Evolutionary conservation across 306 rosid genomes (phyloP).

Genomic region (Dalbergia cochinchinensis): DNA sequence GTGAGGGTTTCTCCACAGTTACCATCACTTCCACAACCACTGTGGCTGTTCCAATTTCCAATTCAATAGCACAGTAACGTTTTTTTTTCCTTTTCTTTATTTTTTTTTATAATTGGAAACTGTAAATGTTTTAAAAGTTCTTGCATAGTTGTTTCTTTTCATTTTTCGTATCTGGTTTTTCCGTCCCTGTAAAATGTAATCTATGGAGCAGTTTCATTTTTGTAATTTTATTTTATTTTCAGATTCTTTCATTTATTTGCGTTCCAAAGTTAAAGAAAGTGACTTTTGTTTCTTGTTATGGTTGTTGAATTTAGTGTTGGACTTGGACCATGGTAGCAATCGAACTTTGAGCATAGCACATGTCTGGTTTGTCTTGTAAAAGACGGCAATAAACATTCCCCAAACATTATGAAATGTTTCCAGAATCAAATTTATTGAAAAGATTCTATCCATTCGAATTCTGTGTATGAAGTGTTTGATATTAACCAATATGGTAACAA

Average conservation of each 20-base stretch:
- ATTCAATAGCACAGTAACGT: conserved; percentile 12
- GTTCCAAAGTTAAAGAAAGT: neutral
- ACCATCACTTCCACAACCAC: conserved; percentile 42
- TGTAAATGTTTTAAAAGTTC: conserved; percentile 47
- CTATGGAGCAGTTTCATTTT: conserved; percentile 4
- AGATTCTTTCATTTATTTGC: conserved; percentile 44
- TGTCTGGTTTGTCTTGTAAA: neutral
- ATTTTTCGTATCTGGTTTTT: neutral
- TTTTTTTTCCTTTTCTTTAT: neutral
- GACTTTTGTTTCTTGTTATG: neutral
- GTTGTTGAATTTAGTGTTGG: neutral
- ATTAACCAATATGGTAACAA: too few relatives aligned
- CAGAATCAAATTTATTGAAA: neutral
- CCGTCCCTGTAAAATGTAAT: conserved; percentile 40
- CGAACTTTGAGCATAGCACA: conserved; percentile 2
- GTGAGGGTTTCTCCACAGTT: conserved; percentile 46
- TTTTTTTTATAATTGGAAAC: neutral
- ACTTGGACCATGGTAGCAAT: neutral
- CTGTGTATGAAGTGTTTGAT: neutral
- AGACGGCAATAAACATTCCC: neutral
- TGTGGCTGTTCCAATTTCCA: conserved; percentile 35
- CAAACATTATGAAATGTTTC: neutral
- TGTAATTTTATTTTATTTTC: neutral
- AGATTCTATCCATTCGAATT: neutral
- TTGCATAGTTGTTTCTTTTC: neutral